Conservation (phyloP, 148 eudicot genomes). For the Pouteria glomerata region DNA sequence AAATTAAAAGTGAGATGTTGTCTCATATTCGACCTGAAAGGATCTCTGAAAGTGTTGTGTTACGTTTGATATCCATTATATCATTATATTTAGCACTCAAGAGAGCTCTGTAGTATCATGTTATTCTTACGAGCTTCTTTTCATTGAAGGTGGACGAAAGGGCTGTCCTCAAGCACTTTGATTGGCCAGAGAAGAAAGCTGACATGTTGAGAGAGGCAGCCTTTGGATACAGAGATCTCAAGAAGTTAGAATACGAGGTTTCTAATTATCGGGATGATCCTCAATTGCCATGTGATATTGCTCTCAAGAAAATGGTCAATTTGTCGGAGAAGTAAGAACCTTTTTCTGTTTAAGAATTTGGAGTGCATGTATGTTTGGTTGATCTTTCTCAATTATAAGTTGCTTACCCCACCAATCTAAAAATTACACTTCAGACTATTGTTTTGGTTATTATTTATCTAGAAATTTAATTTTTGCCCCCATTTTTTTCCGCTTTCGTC, state of each 20-base stretch:
- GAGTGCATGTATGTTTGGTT: background rate
- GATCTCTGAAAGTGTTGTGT: background rate
- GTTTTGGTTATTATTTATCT: no score
- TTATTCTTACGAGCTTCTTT: constrained; percentile 1
- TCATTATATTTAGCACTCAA: background rate
- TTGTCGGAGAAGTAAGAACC: constrained; percentile 67
- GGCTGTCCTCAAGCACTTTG: constrained; percentile 84
- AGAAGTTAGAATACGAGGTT: constrained; percentile 65
- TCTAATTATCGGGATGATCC: constrained; percentile 46
- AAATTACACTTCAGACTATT: no score
- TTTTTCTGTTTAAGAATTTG: background rate
- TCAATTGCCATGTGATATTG: constrained; percentile 59
- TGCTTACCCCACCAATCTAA: no score
- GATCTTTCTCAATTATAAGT: background rate
- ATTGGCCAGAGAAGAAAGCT: constrained; percentile 88
- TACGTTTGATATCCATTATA: background rate
- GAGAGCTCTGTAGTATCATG: background rate
- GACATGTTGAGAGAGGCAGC: constrained; percentile 82
- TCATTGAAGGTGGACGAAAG: constrained; percentile 73
- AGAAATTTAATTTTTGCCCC: no score
- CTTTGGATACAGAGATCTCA: constrained; percentile 71
- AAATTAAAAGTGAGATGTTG: no score
- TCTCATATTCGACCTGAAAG: no score
- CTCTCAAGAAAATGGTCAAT: constrained; percentile 65
- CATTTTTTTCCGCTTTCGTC: no score